phyloP scores from a whole-genome alignment of 805 yeast species.

The Nakazawaea anatomiae region DNA sequence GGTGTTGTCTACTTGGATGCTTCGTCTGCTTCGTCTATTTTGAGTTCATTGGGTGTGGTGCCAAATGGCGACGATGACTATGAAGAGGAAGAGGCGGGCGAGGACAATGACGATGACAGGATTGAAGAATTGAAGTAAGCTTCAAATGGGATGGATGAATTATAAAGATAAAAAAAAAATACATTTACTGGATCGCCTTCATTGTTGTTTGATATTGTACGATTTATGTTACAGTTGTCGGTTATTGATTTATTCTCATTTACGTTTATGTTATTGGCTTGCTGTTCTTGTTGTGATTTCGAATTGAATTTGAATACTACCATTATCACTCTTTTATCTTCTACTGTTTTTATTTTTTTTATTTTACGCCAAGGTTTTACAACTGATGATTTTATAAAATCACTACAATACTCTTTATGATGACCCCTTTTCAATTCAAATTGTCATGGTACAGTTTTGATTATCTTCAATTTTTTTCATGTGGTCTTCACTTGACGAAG shows the following conservation, averaged over 20 bases:
- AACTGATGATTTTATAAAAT: conserved; percentile 1
- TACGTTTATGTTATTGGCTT: neutral
- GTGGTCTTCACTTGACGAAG: no score
- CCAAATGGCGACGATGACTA: conserved; percentile 23
- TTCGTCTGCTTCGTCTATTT: conserved; percentile 54
- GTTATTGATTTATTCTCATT: neutral
- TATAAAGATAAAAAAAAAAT: neutral
- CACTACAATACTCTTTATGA: conserved; percentile 5
- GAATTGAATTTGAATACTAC: neutral
- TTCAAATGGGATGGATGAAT: neutral
- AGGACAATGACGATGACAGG: conserved; percentile 17
- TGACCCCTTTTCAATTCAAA: conserved; percentile 8
- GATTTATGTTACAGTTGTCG: neutral
- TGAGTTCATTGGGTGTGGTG: conserved; percentile 43
- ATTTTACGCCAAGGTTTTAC: neutral
- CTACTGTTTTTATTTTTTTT: neutral
- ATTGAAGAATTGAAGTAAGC: conserved; percentile 1
- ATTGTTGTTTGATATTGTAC: neutral
- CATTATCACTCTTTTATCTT: neutral
- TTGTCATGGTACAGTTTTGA: neutral
- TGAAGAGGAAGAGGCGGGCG: conserved; percentile 13
- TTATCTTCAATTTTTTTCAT: neutral
- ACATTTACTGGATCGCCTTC: neutral
- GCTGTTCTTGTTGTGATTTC: conserved; percentile 3
- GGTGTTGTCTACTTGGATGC: conserved; percentile 64